phyloP scores from a whole-genome alignment of 257 asterid species.

The Solanum phureja region DNA sequence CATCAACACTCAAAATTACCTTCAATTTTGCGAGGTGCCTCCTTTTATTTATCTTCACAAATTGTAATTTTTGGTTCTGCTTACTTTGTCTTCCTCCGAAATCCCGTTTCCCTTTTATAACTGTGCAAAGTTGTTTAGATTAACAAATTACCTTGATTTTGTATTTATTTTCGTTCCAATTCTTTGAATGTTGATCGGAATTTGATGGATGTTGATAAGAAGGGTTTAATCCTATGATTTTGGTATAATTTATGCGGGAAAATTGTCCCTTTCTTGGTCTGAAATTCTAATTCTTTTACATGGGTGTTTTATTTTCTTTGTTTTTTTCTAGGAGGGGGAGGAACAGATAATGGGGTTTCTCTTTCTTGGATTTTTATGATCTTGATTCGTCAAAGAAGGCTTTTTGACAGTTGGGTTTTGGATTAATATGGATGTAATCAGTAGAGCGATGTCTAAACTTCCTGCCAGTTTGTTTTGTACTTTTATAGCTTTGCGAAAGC shows the following conservation, averaged over 20 bases:
- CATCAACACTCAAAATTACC: neutral
- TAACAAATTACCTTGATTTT: neutral
- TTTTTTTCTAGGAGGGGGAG: neutral
- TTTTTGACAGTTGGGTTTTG: neutral
- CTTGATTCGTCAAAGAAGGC: constrained; percentile 4
- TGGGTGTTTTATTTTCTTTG: neutral
- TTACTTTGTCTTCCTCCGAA: neutral
- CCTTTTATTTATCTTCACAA: neutral
- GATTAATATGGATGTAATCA: neutral
- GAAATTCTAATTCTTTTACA: neutral
- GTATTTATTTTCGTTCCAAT: neutral
- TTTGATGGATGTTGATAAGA: neutral
- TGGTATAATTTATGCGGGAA: neutral
- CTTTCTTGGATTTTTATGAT: neutral
- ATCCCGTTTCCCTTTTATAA: neutral
- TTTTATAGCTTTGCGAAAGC: neutral
- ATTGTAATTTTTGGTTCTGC: neutral
- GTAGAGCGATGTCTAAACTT: neutral
- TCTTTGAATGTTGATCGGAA: neutral
- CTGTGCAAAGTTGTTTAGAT: neutral
- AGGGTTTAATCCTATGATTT: neutral
- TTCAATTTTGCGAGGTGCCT: neutral
- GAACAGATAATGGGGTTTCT: neutral
- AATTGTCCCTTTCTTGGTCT: neutral
- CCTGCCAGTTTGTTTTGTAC: neutral